A percentile compares a stretch with the other conserved stretches of the same genome.
These are phyloP conservation scores for Neophaeococcomyces aloes DNA, from an alignment of 2,329 filamentous ascomycete genomes.

Conservation along the genomic window DNA sequence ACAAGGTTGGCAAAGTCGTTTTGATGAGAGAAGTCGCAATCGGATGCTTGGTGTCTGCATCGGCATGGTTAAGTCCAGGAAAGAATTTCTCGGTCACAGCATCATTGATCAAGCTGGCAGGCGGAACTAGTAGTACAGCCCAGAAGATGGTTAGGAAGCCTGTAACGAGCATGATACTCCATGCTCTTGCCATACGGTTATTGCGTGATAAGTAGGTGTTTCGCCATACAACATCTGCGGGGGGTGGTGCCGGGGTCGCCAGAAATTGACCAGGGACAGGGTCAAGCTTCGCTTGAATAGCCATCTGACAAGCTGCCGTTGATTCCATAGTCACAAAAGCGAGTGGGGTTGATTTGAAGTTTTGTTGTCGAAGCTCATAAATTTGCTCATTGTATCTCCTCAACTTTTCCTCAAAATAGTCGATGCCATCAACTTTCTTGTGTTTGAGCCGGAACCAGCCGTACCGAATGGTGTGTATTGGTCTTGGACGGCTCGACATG, in stretches of 20 bases:
- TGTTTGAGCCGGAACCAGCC: slow-evolving; percentile 63
- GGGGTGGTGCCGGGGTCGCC: slow-evolving; percentile 76
- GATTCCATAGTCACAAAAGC: slow-evolving; percentile 98
- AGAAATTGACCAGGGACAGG: slow-evolving; percentile 76
- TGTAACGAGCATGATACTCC: slow-evolving; percentile 76
- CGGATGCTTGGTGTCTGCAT: slow-evolving; percentile 56
- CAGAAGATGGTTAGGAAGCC: slow-evolving; percentile 75
- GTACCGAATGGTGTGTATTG: slow-evolving; percentile 65
- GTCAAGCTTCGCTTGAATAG: slow-evolving; percentile 86
- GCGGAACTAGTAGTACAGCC: slow-evolving; percentile 67
- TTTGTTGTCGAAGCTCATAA: slow-evolving; percentile 55
- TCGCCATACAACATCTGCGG: slow-evolving; percentile 85
- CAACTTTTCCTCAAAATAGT: slow-evolving; percentile 85
- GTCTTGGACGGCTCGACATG: slow-evolving; percentile 42
- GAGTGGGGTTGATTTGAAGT: slow-evolving; percentile 67
- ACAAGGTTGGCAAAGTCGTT: slow-evolving; percentile 75
- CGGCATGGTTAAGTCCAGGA: slow-evolving; percentile 51
- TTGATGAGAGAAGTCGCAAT: slow-evolving; percentile 68
- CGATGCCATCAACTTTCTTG: slow-evolving; percentile 74
- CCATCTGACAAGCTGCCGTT: slow-evolving; percentile 86
- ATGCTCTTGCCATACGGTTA: slow-evolving; percentile 64
- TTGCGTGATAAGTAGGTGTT: slow-evolving; percentile 78
- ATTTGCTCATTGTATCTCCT: slow-evolving; percentile 69
- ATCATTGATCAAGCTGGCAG: slow-evolving; percentile 70
- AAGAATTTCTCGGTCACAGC: slow-evolving; percentile 67